phyloP scores from a whole-genome alignment of 768 basidiomycete genomes.

The Suillus placidus region DNA sequence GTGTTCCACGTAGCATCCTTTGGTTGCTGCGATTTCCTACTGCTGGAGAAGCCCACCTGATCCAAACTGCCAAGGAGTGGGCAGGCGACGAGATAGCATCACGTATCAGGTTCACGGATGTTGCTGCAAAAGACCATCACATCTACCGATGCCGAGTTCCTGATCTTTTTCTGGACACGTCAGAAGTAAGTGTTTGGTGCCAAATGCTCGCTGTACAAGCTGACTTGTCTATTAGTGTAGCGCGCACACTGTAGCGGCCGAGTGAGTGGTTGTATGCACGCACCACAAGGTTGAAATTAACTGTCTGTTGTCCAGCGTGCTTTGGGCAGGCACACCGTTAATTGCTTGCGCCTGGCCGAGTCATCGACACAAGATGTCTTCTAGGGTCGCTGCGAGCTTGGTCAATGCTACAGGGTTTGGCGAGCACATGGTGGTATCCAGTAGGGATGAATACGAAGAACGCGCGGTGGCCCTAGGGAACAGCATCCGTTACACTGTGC shows the following conservation, averaged over 20 bases:
- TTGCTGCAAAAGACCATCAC: slow-evolving; percentile 48
- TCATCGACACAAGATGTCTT: slow-evolving; percentile 51
- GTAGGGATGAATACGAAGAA: slow-evolving; percentile 46
- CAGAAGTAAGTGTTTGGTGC: slow-evolving; percentile 39
- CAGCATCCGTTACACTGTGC: slow-evolving; percentile 23
- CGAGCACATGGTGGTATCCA: slow-evolving; percentile 47
- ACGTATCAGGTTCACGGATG: slow-evolving; percentile 51
- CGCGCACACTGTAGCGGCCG: slow-evolving; percentile 53
- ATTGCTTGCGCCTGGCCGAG: slow-evolving; percentile 48
- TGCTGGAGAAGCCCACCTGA: slow-evolving; percentile 48
- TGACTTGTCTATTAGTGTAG: slow-evolving; percentile 41
- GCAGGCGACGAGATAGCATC: slow-evolving; percentile 48
- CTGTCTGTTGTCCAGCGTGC: slow-evolving; percentile 36
- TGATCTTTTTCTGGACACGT: slow-evolving; percentile 54
- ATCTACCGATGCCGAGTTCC: slow-evolving; percentile 49
- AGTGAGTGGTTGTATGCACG: slow-evolving; percentile 35
- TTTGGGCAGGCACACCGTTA: slow-evolving; percentile 56
- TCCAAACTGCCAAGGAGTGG: slow-evolving; percentile 45
- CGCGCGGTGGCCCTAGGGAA: slow-evolving; percentile 46
- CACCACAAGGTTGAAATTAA: slow-evolving; percentile 8
- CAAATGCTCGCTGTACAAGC: neutral
- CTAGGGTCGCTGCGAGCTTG: slow-evolving; percentile 52
- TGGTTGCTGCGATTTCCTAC: slow-evolving; percentile 56
- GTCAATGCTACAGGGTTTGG: slow-evolving; percentile 52
- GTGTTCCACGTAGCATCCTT: slow-evolving; percentile 49